phyloP scores from a whole-genome alignment of 2,329 filamentous ascomycete species.

The Aspergillus awamori region DNA sequence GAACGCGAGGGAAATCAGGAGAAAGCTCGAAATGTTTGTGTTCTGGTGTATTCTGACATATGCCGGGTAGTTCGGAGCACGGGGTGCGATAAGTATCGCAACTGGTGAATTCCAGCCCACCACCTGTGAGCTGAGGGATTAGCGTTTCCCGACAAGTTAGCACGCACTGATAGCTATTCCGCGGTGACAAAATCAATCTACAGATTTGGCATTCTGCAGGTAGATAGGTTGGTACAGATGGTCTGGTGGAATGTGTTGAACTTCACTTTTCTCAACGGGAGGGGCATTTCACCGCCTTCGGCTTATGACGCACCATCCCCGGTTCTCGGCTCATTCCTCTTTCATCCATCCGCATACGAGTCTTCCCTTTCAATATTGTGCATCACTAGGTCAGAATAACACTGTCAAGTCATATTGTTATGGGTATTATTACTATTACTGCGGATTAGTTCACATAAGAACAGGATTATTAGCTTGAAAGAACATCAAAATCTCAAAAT shows the following conservation, averaged over 20 bases:
- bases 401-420: not conserved
- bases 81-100: not conserved
- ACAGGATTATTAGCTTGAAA: not conserved
- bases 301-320: not conserved
- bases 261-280: not conserved
- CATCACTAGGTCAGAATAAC: too few species aligned
- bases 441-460: too few species aligned
- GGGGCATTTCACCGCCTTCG: conserved; percentile 1
- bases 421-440: not conserved
- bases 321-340: not conserved
- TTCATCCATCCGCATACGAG: not conserved
- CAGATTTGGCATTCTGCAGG: not conserved
- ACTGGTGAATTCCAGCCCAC: not conserved
- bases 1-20: not conserved
- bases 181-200: not conserved
- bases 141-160: not conserved
- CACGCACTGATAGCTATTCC: not conserved
- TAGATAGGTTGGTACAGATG: not conserved
- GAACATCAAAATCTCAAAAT: not conserved
- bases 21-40: not conserved
- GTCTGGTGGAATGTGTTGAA: not conserved
- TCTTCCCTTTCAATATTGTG: too few species aligned
- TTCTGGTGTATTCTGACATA: conserved; percentile 3
- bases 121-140: not conserved
- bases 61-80: conserved; percentile 5